Base-by-base conservation (phyloP, 306 rosid species). In the Neltuma alba region DNA sequence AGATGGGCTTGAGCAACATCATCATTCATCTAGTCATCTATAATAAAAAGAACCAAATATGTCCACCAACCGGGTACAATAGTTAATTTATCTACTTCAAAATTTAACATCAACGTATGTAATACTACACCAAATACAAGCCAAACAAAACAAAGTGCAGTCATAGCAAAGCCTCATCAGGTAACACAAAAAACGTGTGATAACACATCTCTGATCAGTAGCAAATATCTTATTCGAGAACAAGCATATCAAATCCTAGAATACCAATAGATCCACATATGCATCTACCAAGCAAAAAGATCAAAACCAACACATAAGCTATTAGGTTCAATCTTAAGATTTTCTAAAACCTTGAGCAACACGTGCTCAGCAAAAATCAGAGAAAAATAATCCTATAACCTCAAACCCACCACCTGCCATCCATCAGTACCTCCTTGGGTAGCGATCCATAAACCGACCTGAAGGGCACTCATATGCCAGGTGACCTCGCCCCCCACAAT, bases 401-500 rank as follows among this genome's bases (percentile, higher is more conserved):
- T 36, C 54, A 65, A 76, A 40, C 47, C 81, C 78, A 21, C 20
- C 34, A 79, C 23, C 34, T 33, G 50, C 30, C 82, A 79, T 54
- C 84, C 78, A 83, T 87, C 88, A 95, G 85, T 91, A 95, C 90
- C 99, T 90, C 98, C 99, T 83, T 12, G 95, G 80, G 80, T 85
- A 92, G 72, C 97, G 97, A 48, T 95, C 98, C 93, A 94, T 82
- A 75, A 92, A 86, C 83, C 99, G 87, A 44, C 97, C 99, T 0
- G 99, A 95, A 71, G 99, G 99, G 81, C 99, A 95, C 87, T 95
- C 99, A 9, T 91, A 95, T 18, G 99, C 99, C 30, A 95, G 73
- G 82, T 95, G 99, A 27, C 99, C 99, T 25, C 99, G 93, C 13
- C 99, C 99, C 45, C 99, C 99, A 48, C 99, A 95, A 76, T 95